These are phyloP conservation scores for Bacidia gigantensis DNA, from an alignment of 495 filamentous ascomycete species.

Conservation along the genomic window DNA sequence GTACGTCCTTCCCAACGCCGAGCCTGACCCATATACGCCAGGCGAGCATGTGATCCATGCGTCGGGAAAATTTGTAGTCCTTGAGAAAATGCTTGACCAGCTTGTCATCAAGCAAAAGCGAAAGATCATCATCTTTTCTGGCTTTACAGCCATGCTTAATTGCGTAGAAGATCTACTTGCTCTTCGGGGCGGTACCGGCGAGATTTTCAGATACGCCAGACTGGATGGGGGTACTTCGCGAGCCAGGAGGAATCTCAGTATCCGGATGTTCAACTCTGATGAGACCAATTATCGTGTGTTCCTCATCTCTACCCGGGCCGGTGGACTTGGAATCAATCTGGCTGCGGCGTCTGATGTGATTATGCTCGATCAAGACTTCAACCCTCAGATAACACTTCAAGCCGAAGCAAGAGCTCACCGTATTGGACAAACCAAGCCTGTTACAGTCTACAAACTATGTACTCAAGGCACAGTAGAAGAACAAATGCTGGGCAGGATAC, in stretches of 20 bases:
- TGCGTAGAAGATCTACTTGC: slow-evolving; percentile 44
- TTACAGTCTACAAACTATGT: slow-evolving; percentile 44
- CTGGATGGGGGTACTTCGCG: slow-evolving; percentile 43
- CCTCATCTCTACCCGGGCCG: slow-evolving; percentile 50
- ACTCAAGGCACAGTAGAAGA: slow-evolving; percentile 49
- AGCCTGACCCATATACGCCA: slow-evolving; percentile 36
- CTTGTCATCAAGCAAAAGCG: slow-evolving; percentile 41
- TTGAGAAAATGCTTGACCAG: slow-evolving; percentile 46
- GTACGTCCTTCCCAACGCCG: slow-evolving; percentile 39
- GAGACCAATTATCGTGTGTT: slow-evolving; percentile 41
- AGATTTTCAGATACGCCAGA: slow-evolving; percentile 36
- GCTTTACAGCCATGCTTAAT: slow-evolving; percentile 46
- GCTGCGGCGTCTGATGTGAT: slow-evolving; percentile 46
- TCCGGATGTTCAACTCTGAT: slow-evolving; percentile 42
- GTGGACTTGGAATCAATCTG: slow-evolving; percentile 51
- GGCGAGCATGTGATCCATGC: slow-evolving; percentile 41
- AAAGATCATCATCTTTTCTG: slow-evolving; percentile 51
- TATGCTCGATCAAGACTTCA: slow-evolving; percentile 56
- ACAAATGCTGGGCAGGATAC: slow-evolving; percentile 48
- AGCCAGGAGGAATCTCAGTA: slow-evolving; percentile 42
- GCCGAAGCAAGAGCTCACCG: slow-evolving; percentile 47
- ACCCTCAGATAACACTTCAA: slow-evolving; percentile 48
- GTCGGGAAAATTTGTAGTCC: slow-evolving; percentile 51
- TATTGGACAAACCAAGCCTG: slow-evolving; percentile 44
- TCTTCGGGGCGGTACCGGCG: slow-evolving; percentile 32